phyloP scores from a whole-genome alignment of 139 green algal species.

The Coelastrella sp. region DNA sequence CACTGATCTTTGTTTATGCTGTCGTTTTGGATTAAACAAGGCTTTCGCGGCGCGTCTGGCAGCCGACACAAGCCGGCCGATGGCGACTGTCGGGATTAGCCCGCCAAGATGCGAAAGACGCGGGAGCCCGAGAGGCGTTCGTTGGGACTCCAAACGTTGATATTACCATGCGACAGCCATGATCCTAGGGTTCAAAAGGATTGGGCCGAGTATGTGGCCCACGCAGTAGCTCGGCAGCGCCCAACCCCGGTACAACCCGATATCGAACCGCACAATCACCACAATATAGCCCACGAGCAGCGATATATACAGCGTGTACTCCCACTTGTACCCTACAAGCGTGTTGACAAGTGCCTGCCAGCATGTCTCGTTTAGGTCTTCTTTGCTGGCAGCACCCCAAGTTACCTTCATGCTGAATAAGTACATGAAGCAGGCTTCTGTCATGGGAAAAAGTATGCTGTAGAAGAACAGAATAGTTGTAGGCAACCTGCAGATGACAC shows the following conservation, averaged over 20 bases:
- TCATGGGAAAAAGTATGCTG: constrained; percentile 32
- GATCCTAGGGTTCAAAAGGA: neutral
- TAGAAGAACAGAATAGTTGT: constrained; percentile 9
- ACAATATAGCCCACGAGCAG: neutral
- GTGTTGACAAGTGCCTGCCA: neutral
- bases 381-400: constrained; percentile 5
- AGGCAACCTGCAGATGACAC: neutral
- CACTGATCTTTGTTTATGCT: too few species aligned
- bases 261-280: neutral
- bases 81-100: too few species aligned
- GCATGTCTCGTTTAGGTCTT: neutral
- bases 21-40: too few species aligned
- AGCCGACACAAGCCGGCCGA: too few species aligned
- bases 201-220: neutral
- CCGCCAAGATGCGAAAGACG: too few species aligned
- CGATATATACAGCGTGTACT: neutral
- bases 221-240: neutral
- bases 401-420: constrained; percentile 7
- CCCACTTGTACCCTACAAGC: neutral
- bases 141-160: too few species aligned
- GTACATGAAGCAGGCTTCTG: constrained; percentile 31
- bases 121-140: too few species aligned
- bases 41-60: too few species aligned
- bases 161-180: neutral
- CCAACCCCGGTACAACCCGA: neutral